A percentile compares a stretch with the other conserved stretches of the same genome.
Evolutionary conservation across 345 rosid genomes (phyloP).

Genomic region (Lepidium africanum): DNA sequence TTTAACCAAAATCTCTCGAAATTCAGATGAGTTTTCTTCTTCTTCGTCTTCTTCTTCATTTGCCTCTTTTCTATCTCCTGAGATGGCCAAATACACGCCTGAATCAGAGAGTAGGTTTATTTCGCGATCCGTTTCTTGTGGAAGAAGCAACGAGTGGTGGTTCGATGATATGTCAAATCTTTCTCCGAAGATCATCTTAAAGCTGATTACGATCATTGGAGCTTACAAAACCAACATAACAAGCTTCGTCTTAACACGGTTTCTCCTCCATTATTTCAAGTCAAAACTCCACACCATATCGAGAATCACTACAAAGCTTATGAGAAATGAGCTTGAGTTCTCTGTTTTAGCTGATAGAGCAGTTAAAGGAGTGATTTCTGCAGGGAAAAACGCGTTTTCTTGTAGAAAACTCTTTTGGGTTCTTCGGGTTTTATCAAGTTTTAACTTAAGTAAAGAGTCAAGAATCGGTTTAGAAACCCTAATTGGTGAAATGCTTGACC

Average conservation of each 20-base stretch:
- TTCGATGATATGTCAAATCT: constrained; percentile 48
- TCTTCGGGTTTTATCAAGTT: constrained; percentile 41
- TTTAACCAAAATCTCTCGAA: constrained; percentile 43
- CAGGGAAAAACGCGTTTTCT: constrained; percentile 40
- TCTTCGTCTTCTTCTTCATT: constrained; percentile 38
- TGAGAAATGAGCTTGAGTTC: constrained; percentile 25
- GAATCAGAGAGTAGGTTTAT: constrained; percentile 29
- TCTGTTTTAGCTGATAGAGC: constrained; percentile 47
- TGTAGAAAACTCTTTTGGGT: constrained; percentile 62
- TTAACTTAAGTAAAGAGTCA: constrained; percentile 43
- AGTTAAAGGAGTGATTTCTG: constrained; percentile 36
- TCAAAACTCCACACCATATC: constrained; percentile 26
- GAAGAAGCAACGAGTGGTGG: constrained; percentile 61
- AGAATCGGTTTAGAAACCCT: constrained; percentile 50
- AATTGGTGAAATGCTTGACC: constrained; percentile 56
- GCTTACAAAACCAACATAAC: constrained; percentile 39
- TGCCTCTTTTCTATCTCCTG: constrained; percentile 19
- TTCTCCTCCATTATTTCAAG: constrained; percentile 63
- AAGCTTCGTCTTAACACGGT: constrained; percentile 47
- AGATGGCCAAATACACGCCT: constrained; percentile 20
- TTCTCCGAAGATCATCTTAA: constrained; percentile 45
- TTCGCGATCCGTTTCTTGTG: constrained; percentile 17
- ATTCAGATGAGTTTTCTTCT: constrained; percentile 35
- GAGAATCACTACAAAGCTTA: not conserved
- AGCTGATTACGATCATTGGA: constrained; percentile 36